phyloP scores from a whole-genome alignment of 352 stramenopile genomes.

The Phytopythium sindhum region DNA sequence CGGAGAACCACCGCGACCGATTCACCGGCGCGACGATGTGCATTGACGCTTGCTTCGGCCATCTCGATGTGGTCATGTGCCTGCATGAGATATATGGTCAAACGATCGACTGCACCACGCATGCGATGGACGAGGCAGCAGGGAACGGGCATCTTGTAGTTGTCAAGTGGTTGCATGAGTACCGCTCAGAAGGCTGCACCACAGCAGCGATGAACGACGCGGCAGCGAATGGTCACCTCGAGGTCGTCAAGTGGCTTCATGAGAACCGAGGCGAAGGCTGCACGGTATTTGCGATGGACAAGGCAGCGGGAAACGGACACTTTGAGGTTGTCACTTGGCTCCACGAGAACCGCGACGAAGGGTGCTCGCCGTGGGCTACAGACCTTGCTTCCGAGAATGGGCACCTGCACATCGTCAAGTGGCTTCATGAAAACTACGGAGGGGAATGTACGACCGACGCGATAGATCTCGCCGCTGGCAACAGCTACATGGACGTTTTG shows the following conservation, averaged over 20 bases:
- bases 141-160: background rate
- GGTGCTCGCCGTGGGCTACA: background rate
- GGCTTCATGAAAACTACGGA: background rate
- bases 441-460: background rate
- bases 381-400: background rate
- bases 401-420: background rate
- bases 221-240: background rate
- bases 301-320: too few species aligned
- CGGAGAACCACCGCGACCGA: constrained; percentile 5
- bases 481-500: background rate
- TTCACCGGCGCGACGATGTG: constrained; percentile 5
- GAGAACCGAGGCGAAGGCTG: too few species aligned
- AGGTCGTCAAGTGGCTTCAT: background rate
- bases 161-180: background rate
- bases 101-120: background rate
- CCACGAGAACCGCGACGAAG: background rate
- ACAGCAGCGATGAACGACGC: background rate
- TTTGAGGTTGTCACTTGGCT: background rate
- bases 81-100: too few species aligned
- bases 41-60: constrained; percentile 1
- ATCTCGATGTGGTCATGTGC: constrained; percentile 12
- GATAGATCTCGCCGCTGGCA: background rate
- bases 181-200: constrained; percentile 1
- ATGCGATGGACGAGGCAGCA: background rate
- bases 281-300: too few species aligned